Conservation (phyloP, 2,329 filamentous ascomycete species). For the Eutypella sp. region DNA sequence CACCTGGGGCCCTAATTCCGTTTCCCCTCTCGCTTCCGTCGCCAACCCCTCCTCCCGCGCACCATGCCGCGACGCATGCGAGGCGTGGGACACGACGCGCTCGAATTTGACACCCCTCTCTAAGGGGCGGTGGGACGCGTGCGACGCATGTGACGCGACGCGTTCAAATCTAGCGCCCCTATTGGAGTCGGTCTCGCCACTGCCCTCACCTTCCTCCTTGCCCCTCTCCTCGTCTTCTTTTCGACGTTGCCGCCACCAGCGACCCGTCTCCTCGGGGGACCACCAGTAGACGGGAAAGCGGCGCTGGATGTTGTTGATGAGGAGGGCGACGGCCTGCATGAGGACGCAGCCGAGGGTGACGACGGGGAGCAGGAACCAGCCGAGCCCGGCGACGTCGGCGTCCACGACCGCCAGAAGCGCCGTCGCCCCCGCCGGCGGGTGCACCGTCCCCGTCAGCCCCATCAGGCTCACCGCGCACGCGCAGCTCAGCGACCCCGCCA, state of each 20-base stretch:
- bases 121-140: no score
- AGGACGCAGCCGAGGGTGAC: constrained; percentile 55
- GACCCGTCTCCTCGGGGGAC: constrained; percentile 37
- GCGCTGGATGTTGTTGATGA: constrained; percentile 66
- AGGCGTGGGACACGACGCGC: no score
- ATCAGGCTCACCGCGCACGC: constrained; percentile 59
- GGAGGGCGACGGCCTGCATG: constrained; percentile 57
- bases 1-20: no score
- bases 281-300: constrained; percentile 69
- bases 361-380: constrained; percentile 65
- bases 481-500: constrained; percentile 62
- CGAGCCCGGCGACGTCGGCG: constrained; percentile 46
- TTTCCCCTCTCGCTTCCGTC: no score
- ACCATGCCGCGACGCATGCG: no score
- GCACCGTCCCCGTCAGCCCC: constrained; percentile 65
- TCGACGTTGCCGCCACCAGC: constrained; percentile 2
- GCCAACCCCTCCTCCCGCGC: no score
- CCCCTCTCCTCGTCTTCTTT: background rate
- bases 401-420: constrained; percentile 64
- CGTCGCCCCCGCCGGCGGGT: constrained; percentile 71
- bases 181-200: constrained; percentile 7
- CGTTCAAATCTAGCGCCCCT: constrained; percentile 9
- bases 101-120: no score
- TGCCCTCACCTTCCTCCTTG: background rate
- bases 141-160: background rate